These are phyloP conservation scores for Phytopythium helicoides DNA, from an alignment of 352 stramenopile genomes.

Conservation along the genomic window DNA sequence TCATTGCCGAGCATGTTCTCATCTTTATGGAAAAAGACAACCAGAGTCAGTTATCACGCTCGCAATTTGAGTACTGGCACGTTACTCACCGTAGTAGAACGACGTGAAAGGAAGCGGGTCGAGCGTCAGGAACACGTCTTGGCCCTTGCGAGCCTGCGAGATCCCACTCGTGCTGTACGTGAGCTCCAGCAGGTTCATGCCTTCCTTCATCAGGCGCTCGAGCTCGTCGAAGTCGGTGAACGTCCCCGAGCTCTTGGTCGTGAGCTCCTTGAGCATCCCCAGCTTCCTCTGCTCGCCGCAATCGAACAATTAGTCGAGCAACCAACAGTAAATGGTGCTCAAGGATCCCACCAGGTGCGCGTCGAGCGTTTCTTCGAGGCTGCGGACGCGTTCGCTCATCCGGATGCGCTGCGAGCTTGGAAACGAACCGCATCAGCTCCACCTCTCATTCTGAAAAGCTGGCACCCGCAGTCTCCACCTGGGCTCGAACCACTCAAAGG, in stretches of 20 bases:
- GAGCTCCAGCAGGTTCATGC: constrained; percentile 42
- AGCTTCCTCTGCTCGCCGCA: constrained; percentile 47
- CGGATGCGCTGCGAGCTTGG: constrained; percentile 47
- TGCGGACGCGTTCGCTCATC: constrained; percentile 54
- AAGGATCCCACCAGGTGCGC: constrained; percentile 44
- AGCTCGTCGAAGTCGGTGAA: constrained; percentile 37
- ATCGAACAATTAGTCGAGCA: neutral
- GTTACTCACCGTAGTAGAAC: constrained; percentile 60
- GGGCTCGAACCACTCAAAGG: constrained; percentile 61
- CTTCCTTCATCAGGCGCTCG: constrained; percentile 34
- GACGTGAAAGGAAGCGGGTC: constrained; percentile 38
- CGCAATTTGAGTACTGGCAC: no score
- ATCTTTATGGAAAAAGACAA: constrained; percentile 9
- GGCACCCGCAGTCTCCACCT: constrained; percentile 21
- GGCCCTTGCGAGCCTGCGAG: constrained; percentile 45
- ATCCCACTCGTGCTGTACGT: constrained; percentile 66
- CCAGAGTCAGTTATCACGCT: constrained; percentile 4
- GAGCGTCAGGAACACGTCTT: constrained; percentile 50
- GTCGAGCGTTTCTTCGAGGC: constrained; percentile 66
- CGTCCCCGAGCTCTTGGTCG: constrained; percentile 28
- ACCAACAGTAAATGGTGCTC: neutral
- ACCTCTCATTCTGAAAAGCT: no score
- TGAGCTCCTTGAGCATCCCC: constrained; percentile 66
- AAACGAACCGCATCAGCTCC: no score
- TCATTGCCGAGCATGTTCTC: constrained; percentile 21